Percentiles rank a stretch among this genome's conserved stretches.
These are phyloP conservation scores for Conoideocrella luteorostrata DNA, from an alignment of 2,329 filamentous ascomycete species.

Conservation along the genomic window DNA sequence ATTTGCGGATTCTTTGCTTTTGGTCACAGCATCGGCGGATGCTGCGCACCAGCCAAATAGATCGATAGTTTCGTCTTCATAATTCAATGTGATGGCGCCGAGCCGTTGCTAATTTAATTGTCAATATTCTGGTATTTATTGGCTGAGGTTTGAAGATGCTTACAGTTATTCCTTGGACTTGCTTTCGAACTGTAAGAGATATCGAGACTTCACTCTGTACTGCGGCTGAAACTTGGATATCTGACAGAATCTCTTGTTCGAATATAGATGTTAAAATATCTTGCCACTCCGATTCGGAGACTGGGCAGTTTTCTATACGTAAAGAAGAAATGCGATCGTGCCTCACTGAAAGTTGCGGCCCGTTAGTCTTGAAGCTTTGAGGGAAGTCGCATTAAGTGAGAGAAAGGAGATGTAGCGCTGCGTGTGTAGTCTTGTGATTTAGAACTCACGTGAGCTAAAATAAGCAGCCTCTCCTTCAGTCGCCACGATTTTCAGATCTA, in stretches of 20 bases:
- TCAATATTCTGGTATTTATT: too few species aligned
- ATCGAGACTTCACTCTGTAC: slow-evolving; percentile 47
- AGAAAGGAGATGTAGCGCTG: too few species aligned
- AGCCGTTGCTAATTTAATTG: slow-evolving; percentile 55
- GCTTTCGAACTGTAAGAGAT: slow-evolving; percentile 57
- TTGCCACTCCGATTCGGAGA: slow-evolving; percentile 61
- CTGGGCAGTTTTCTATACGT: slow-evolving; percentile 46
- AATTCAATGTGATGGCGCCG: slow-evolving; percentile 54
- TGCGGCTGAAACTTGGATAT: slow-evolving; percentile 55
- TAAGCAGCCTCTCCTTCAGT: slow-evolving; percentile 62
- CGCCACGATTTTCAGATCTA: slow-evolving; percentile 62
- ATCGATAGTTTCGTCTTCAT: slow-evolving; percentile 53
- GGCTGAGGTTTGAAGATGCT: slow-evolving; percentile 16
- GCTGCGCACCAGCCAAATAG: slow-evolving; percentile 65
- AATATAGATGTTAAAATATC: slow-evolving; percentile 52
- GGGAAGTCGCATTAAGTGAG: neutral
- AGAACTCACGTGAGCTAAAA: slow-evolving; percentile 45
- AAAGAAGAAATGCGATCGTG: slow-evolving; percentile 49
- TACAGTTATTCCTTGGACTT: slow-evolving; percentile 63
- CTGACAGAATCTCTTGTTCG: slow-evolving; percentile 41
- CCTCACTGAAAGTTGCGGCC: slow-evolving; percentile 36
- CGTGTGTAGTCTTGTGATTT: too few species aligned
- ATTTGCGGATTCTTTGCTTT: slow-evolving; percentile 37
- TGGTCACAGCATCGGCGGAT: slow-evolving; percentile 43
- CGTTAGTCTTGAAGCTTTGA: too few species aligned